Percentiles rank a stretch among this genome's conserved stretches.
Evolutionary conservation across 495 filamentous ascomycete species (phyloP).

Genomic region (Talaromyces nanjingensis): DNA sequence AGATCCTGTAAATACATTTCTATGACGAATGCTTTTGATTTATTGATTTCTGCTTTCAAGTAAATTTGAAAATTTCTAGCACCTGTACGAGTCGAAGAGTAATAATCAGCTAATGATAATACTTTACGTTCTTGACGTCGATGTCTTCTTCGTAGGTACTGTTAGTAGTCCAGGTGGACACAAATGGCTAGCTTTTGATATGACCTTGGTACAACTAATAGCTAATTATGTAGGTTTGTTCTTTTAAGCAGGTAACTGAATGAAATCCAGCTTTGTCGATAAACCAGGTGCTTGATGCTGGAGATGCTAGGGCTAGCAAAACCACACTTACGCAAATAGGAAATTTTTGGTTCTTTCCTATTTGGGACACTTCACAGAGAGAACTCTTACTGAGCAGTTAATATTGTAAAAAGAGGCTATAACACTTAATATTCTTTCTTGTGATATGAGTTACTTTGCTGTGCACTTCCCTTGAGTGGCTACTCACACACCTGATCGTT

Average conservation of each 20-base stretch:
- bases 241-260: neutral
- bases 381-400: neutral
- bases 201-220: no score
- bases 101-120: no score
- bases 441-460: neutral
- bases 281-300: neutral
- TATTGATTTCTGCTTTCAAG: neutral
- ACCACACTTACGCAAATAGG: conserved; percentile 6
- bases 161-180: neutral
- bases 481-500: neutral
- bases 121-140: no score
- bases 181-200: neutral
- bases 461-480: neutral
- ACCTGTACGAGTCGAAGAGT: neutral
- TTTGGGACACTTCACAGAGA: neutral
- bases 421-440: neutral
- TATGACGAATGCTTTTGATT: neutral
- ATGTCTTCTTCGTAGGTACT: no score
- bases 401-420: neutral
- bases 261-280: neutral
- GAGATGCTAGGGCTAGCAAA: neutral
- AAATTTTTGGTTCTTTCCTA: conserved; percentile 2
- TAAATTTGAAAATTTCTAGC: neutral
- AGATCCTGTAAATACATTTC: conserved; percentile 1
- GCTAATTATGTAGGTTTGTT: neutral